Evolutionary conservation across 2,329 filamentous ascomycete genomes (phyloP).

Genomic region (Aspergillus novofumigatus): DNA sequence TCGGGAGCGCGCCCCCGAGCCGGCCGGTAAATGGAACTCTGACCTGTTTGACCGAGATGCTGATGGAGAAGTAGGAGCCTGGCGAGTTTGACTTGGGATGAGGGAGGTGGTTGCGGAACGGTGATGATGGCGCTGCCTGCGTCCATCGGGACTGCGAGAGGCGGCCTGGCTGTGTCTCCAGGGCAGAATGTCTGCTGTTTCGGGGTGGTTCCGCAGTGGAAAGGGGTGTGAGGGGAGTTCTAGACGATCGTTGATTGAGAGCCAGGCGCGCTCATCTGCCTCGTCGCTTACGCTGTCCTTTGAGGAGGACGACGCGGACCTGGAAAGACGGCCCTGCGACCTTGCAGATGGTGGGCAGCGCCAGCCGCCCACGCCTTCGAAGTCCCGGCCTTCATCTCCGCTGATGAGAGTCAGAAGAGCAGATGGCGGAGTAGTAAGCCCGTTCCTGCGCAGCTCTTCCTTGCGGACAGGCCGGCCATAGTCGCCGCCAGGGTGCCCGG

Average conservation of each 20-base stretch:
- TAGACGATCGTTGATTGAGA: conserved; percentile 36
- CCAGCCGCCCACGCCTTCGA: conserved; percentile 44
- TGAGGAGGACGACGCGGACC: conserved; percentile 23
- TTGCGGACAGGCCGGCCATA: conserved; percentile 8
- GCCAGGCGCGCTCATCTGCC: conserved; percentile 35
- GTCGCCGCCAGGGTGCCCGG: background rate
- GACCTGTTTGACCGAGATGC: conserved; percentile 16
- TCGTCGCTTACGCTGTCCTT: conserved; percentile 19
- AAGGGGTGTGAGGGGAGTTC: conserved; percentile 34
- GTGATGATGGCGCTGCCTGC: conserved; percentile 24
- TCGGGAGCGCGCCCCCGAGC: conserved; percentile 11
- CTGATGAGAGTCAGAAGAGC: conserved; percentile 26
- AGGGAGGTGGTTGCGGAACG: conserved; percentile 33
- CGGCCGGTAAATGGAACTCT: conserved; percentile 6
- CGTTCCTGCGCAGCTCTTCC: conserved; percentile 14
- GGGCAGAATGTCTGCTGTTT: conserved; percentile 6
- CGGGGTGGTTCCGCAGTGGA: conserved; percentile 9
- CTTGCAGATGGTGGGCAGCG: conserved; percentile 20
- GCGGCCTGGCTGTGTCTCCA: conserved; percentile 3
- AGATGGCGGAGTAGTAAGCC: conserved; percentile 9
- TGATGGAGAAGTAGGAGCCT: conserved; percentile 10
- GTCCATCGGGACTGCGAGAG: background rate
- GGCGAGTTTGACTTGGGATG: conserved; percentile 14
- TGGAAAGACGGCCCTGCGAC: conserved; percentile 17
- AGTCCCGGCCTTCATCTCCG: conserved; percentile 37